A percentile compares a stretch with the other conserved stretches of the same genome.
These are phyloP conservation scores for Hysterium pulicare DNA, from an alignment of 2,329 filamentous ascomycete species.

Conservation along the genomic window DNA sequence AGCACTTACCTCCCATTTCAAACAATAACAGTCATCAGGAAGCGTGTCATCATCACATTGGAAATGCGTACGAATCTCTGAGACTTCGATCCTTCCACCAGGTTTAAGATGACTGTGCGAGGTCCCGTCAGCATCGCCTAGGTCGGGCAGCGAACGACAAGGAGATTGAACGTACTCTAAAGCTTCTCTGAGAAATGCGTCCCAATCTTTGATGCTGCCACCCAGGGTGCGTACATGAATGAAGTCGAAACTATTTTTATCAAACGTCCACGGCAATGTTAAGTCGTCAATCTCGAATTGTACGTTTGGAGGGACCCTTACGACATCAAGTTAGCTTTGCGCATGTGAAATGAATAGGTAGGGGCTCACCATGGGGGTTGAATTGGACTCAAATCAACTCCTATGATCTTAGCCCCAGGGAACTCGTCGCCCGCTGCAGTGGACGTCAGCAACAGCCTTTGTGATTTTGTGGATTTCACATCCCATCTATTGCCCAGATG, in stretches of 20 bases:
- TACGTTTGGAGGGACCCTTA: constrained; percentile 31
- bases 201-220: constrained; percentile 33
- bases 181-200: constrained; percentile 29
- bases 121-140: not conserved
- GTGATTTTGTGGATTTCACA: not conserved
- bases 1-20: not conserved
- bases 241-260: constrained; percentile 27
- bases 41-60: not conserved
- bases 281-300: constrained; percentile 39
- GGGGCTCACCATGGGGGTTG: constrained; percentile 26
- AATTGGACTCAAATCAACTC: constrained; percentile 26
- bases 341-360: not conserved
- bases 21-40: not conserved
- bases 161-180: constrained; percentile 13
- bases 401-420: constrained; percentile 18
- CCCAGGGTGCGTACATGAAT: constrained; percentile 28
- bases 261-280: constrained; percentile 33
- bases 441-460: not conserved
- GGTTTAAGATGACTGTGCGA: constrained; percentile 25
- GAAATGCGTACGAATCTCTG: not conserved
- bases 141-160: not conserved
- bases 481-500: constrained; percentile 12
- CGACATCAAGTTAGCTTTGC: constrained; percentile 6
- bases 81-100: constrained; percentile 34
- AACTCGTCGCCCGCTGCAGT: constrained; percentile 19